Evolutionary conservation across 768 basidiomycete genomes (phyloP).

Genomic region (Agrocybe pediades): DNA sequence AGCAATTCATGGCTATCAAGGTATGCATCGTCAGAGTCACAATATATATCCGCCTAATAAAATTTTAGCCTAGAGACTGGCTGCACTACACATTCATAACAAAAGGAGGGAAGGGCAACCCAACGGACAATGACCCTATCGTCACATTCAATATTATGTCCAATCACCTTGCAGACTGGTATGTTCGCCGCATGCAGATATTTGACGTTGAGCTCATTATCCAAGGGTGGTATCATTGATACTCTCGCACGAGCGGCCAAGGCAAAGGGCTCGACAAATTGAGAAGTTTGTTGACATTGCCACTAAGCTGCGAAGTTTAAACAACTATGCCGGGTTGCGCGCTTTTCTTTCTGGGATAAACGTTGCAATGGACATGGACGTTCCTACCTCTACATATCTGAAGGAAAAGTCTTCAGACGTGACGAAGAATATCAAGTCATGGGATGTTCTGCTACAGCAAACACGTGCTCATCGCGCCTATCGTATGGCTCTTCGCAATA

Average conservation of each 20-base stretch:
- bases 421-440: slow-evolving; percentile 78
- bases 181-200: slow-evolving; percentile 20
- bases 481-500: slow-evolving; percentile 82
- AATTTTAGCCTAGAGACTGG: slow-evolving; percentile 80
- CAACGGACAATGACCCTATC: slow-evolving; percentile 70
- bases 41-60: slow-evolving; percentile 1
- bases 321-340: slow-evolving; percentile 93
- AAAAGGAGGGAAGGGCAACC: slow-evolving; percentile 41
- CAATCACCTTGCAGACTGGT: slow-evolving; percentile 87
- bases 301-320: slow-evolving; percentile 72
- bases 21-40: slow-evolving; percentile 55
- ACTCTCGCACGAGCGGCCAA: slow-evolving; percentile 80
- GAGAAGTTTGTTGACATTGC: slow-evolving; percentile 90
- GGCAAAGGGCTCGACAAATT: slow-evolving; percentile 75
- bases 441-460: slow-evolving; percentile 83
- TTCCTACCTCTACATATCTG: slow-evolving; percentile 76
- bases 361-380: slow-evolving; percentile 78
- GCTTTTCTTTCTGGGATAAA: slow-evolving; percentile 95
- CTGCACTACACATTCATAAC: slow-evolving; percentile 75
- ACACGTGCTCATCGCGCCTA: slow-evolving; percentile 88
- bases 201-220: background rate
- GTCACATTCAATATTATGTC: slow-evolving; percentile 73
- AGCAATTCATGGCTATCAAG: slow-evolving; percentile 73
- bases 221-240: slow-evolving; percentile 85
- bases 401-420: slow-evolving; percentile 64